Evolutionary conservation across 2,329 filamentous ascomycete species (phyloP).

Genomic region (Pseudohalonectria lignicola): DNA sequence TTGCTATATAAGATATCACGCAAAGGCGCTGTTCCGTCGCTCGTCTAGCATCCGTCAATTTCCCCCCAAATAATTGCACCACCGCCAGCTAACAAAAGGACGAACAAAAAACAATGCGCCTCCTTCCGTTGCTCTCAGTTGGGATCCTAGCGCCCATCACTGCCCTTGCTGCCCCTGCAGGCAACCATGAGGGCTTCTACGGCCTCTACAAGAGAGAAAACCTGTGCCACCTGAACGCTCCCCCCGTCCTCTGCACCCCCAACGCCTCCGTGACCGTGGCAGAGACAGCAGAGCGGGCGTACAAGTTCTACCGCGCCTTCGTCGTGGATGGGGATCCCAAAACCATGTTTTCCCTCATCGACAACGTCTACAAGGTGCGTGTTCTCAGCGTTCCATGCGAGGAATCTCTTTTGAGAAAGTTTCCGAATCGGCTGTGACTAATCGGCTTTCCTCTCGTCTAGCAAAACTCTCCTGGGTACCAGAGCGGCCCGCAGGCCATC

Average conservation of each 20-base stretch:
- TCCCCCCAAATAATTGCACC: no score
- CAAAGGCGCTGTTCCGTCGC: no score
- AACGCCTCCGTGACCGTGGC: conserved; percentile 20
- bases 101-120: no score
- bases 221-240: conserved; percentile 21
- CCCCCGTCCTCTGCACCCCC: conserved; percentile 23
- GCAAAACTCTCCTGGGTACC: conserved; percentile 26
- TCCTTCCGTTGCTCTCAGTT: conserved; percentile 12
- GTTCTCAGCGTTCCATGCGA: no score
- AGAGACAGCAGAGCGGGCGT: conserved; percentile 24
- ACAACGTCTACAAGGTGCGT: conserved; percentile 22
- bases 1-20: no score
- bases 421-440: neutral
- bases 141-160: conserved; percentile 15
- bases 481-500: conserved; percentile 21
- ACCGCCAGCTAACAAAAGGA: no score
- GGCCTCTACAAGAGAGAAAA: conserved; percentile 21
- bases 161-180: conserved; percentile 16
- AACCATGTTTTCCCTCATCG: conserved; percentile 28
- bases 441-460: conserved; percentile 8
- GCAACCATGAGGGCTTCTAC: conserved; percentile 7
- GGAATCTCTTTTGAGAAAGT: no score
- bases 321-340: conserved; percentile 25
- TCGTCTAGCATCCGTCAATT: no score
- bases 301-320: conserved; percentile 28